phyloP scores from a whole-genome alignment of 345 rosid genomes.

The Aethionema arabicum region DNA sequence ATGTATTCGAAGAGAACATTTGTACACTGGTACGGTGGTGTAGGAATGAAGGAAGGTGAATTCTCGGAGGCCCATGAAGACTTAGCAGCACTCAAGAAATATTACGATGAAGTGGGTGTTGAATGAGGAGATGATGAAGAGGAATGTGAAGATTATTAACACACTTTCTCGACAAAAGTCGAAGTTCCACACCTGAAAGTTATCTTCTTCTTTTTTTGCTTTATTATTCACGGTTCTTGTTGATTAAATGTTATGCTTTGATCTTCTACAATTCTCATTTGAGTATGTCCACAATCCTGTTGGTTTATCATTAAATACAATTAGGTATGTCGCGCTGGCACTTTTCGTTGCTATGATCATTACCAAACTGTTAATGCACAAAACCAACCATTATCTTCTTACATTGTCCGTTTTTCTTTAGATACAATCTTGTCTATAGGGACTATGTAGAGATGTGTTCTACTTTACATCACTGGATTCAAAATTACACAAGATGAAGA shows the following conservation, averaged over 20 bases:
- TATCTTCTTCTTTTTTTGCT: background rate
- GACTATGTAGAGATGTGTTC: constrained; percentile 35
- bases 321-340: no score
- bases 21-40: constrained; percentile 74
- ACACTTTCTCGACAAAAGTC: background rate
- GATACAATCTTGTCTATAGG: constrained; percentile 30
- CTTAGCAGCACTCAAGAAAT: constrained; percentile 34
- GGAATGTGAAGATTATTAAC: constrained; percentile 42
- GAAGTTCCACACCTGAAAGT: background rate
- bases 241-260: no score
- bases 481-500: constrained; percentile 16
- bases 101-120: constrained; percentile 67
- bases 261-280: no score
- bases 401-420: constrained; percentile 28
- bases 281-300: no score
- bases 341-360: no score
- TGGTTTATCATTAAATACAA: no score
- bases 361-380: constrained; percentile 4
- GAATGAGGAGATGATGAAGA: constrained; percentile 63
- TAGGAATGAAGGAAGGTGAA: constrained; percentile 76
- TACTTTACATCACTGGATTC: constrained; percentile 33
- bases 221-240: no score
- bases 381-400: constrained; percentile 30
- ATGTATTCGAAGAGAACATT: constrained; percentile 70
- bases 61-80: constrained; percentile 74